Evolutionary conservation across 169 alveolate genomes (phyloP), one percentile per base, ranked within the genome.

Genomic region (Fabrea salina): DNA sequence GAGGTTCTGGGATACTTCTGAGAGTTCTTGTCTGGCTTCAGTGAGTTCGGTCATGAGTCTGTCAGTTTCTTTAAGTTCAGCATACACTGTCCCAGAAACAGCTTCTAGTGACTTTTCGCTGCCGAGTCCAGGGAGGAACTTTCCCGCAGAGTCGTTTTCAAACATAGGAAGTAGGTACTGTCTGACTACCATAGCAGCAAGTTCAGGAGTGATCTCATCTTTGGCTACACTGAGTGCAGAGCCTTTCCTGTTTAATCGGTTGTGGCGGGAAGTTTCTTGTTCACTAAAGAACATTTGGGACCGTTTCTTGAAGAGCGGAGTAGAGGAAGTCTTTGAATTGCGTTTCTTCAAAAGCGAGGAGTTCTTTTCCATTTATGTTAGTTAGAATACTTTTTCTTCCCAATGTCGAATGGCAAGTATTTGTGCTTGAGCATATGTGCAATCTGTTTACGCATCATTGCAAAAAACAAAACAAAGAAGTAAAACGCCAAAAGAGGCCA

Each of bases 401-500:
- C 80, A 3, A 44, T 16, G 54, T 67, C 80, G 58, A 70, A 64
- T 8, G 84, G 84, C 19, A 78, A 33, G 66, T 78, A 78, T 25
- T 39, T 39, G 57, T 78, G 57, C 53, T 78, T 78, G 41, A 64
- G 41, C 84, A 78, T 78, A 64, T 78, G 84, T 19, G 11, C 13
- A 19, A 95, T 82, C 79, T 94, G 97, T 70, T 94, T 85, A 61
- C 93, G 94, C 97, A 95, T 94, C 27, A 97, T 91, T 37, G 93
- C 77, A 2, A 89, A 54, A 75, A 95, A 94, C 54, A 95, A 86
- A 44, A 90, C 67, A 25, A 94, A 81, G 86, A 95, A 95, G 78
- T 95, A 95, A 51, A 94, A 39, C 35, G 94, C 86, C 54, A 93
- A 85, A 47, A 95, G 68, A 30, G 98, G 98, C 98, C 98, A 95